These are phyloP conservation scores for Przewalskia tangutica DNA, from an alignment of 257 asterid genomes.

Conservation along the genomic window DNA sequence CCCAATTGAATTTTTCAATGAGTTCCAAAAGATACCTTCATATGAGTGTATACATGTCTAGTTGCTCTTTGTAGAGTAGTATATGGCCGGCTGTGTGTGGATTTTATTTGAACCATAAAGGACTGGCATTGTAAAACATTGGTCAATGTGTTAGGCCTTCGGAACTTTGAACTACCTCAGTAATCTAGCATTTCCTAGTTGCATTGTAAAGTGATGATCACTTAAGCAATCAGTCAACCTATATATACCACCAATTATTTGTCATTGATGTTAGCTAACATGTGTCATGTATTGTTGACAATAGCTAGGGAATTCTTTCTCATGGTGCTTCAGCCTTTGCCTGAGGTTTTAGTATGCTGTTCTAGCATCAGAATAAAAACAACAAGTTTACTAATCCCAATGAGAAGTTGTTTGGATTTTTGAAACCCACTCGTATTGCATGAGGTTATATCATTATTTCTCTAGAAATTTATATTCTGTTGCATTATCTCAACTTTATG, in stretches of 20 bases:
- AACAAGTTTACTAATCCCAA: background rate
- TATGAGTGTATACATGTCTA: background rate
- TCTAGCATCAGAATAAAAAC: background rate
- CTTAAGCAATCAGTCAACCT: background rate
- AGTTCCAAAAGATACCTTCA: background rate
- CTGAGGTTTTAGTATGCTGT: background rate
- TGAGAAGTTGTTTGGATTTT: background rate
- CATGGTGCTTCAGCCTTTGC: background rate
- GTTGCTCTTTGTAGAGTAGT: background rate
- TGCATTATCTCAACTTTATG: conserved; percentile 9
- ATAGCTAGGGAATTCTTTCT: background rate
- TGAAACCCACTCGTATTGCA: background rate
- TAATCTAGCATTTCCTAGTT: background rate
- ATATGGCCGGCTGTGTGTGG: background rate
- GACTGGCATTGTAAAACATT: background rate
- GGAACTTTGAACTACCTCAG: background rate
- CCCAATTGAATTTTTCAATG: background rate
- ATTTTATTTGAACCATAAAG: background rate
- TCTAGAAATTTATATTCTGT: background rate
- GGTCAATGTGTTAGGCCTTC: background rate
- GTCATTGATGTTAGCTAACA: background rate
- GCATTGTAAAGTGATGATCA: background rate
- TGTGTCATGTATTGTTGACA: background rate
- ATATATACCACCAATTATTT: background rate
- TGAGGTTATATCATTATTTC: background rate